Percentiles rank a stretch among this genome's conserved stretches.
phyloP scores from a whole-genome alignment of 768 basidiomycete genomes.

The Lentinula edodes region DNA sequence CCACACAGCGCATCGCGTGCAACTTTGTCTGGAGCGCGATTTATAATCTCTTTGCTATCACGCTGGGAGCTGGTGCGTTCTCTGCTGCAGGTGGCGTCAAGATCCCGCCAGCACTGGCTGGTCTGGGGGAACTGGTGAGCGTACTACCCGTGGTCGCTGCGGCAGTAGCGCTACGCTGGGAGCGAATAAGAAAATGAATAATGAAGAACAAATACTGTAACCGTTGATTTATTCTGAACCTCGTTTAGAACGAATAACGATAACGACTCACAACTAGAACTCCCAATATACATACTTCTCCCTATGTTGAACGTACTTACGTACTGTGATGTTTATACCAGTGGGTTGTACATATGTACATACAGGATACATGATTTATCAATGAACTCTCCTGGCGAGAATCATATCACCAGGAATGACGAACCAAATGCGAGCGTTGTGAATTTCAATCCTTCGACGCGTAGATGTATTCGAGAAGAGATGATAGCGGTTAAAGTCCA shows the following conservation, averaged over 20 bases:
- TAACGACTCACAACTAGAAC: too few relatives aligned
- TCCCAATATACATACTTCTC: too few relatives aligned
- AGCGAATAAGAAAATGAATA: too few relatives aligned
- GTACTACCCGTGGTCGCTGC: slow-evolving; percentile 10
- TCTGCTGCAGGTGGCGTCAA: slow-evolving; percentile 19
- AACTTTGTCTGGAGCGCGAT: slow-evolving; percentile 22
- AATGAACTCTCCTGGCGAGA: too few relatives aligned
- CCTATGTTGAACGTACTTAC: too few relatives aligned
- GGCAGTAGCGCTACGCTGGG: too few relatives aligned
- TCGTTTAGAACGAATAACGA: too few relatives aligned
- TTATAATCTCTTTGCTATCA: slow-evolving; percentile 40
- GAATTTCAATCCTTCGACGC: slow-evolving; percentile 7
- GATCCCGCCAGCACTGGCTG: slow-evolving; percentile 36
- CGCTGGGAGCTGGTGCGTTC: slow-evolving; percentile 47
- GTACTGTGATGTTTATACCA: too few relatives aligned
- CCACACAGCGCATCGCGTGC: slow-evolving; percentile 24
- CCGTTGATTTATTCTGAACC: too few relatives aligned
- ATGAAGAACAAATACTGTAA: too few relatives aligned
- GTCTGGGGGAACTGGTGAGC: slow-evolving; percentile 37
- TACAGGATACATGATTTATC: not conserved
- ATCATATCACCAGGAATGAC: not conserved
- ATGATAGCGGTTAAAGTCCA: slow-evolving; percentile 7
- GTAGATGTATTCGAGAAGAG: slow-evolving; percentile 9
- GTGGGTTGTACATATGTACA: not conserved
- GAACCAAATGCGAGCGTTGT: not conserved